Evolutionary conservation across 2,329 filamentous ascomycete species (phyloP).

Genomic region (Emmonsiellopsis sp.): DNA sequence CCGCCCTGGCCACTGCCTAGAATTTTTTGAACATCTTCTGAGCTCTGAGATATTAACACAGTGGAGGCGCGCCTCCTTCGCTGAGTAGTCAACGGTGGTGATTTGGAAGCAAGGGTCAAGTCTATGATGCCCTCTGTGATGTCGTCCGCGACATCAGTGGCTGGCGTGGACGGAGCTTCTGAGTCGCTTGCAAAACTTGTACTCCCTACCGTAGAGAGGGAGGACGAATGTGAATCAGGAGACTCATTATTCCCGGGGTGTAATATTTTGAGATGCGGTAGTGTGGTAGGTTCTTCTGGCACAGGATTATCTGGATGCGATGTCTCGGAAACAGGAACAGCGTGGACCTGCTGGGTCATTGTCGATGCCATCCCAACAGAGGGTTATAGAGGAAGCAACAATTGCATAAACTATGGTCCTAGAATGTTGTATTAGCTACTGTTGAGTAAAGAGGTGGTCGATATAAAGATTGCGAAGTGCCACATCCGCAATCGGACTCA

Average conservation of each 20-base stretch:
- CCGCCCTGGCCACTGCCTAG: constrained; percentile 46
- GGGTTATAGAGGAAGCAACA: background rate
- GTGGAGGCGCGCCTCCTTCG: constrained; percentile 36
- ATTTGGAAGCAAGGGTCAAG: constrained; percentile 9
- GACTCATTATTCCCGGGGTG: constrained; percentile 22
- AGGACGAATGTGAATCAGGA: constrained; percentile 19
- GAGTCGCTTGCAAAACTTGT: constrained; percentile 24
- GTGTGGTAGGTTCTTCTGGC: constrained; percentile 36
- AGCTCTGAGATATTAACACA: constrained; percentile 46
- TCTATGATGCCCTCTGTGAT: constrained; percentile 19
- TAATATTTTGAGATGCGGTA: constrained; percentile 28
- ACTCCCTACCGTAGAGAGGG: constrained; percentile 19
- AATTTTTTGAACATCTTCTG: constrained; percentile 49
- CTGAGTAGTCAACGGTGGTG: constrained; percentile 11
- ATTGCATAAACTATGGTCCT: background rate
- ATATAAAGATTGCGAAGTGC: background rate
- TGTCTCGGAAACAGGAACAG: constrained; percentile 29
- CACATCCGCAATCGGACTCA: background rate
- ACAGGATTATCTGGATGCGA: constrained; percentile 40
- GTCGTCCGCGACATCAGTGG: constrained; percentile 29
- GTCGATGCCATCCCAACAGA: constrained; percentile 16
- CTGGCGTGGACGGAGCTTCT: constrained; percentile 30
- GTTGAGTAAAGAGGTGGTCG: background rate
- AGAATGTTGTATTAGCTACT: background rate
- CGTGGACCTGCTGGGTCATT: constrained; percentile 14